These are phyloP conservation scores for Saprolegnia parasitica DNA, from an alignment of 352 stramenopile species.

Conservation along the genomic window DNA sequence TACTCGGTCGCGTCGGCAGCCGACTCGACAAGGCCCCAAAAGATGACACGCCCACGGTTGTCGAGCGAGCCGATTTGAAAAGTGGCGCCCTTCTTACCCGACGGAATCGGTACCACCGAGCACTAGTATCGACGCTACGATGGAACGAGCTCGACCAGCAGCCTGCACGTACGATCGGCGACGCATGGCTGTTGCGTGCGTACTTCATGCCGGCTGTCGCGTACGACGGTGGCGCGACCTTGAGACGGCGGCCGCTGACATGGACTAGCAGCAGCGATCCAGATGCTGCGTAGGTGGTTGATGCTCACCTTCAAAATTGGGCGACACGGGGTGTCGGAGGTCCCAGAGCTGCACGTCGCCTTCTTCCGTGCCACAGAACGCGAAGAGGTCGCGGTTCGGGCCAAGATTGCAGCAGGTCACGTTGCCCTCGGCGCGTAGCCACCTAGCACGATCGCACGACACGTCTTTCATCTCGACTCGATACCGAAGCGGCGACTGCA, in stretches of 20 bases:
- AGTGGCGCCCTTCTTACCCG: conserved; percentile 11
- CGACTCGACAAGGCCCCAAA: conserved; percentile 70
- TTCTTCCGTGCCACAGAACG: conserved; percentile 51
- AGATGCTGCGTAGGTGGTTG: not conserved
- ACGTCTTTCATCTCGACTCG: conserved; percentile 35
- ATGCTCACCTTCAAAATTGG: conserved; percentile 25
- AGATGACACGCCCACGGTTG: conserved; percentile 55
- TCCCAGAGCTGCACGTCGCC: conserved; percentile 68
- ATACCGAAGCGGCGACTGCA: conserved; percentile 37
- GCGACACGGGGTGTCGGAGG: conserved; percentile 33
- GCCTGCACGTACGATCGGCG: conserved; percentile 27
- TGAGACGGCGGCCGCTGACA: conserved; percentile 29
- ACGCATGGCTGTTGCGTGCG: conserved; percentile 19
- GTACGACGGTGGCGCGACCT: conserved; percentile 47
- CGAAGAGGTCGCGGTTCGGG: conserved; percentile 51
- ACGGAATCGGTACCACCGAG: conserved; percentile 14
- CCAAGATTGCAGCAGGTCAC: conserved; percentile 40
- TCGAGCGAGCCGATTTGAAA: conserved; percentile 75
- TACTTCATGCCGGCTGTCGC: conserved; percentile 54
- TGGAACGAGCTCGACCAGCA: conserved; percentile 33
- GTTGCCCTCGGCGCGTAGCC: conserved; percentile 36
- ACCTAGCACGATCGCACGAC: not conserved
- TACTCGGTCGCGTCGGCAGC: conserved; percentile 36
- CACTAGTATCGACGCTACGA: not conserved
- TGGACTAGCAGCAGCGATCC: not conserved